These are phyloP conservation scores for Neofusicoccum kwambonambiense DNA, from an alignment of 2,329 filamentous ascomycete species.

Conservation along the genomic window DNA sequence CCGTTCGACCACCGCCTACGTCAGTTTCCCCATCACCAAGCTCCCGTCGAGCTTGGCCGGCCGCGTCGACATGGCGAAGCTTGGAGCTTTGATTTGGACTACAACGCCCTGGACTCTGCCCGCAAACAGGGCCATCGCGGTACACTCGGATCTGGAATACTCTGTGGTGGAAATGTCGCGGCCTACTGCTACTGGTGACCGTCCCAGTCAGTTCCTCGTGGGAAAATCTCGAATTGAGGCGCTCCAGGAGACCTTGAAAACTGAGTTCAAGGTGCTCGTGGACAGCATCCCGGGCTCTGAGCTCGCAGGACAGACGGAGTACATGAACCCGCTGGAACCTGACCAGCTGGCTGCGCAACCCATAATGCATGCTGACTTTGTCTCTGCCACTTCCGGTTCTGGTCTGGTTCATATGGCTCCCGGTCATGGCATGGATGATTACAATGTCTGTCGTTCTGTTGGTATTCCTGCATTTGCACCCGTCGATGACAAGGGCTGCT, in stretches of 20 bases:
- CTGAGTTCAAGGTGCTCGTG: constrained; percentile 49
- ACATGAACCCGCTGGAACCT: constrained; percentile 63
- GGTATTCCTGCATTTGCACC: constrained; percentile 76
- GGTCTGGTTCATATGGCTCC: constrained; percentile 94
- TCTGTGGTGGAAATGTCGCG: constrained; percentile 54
- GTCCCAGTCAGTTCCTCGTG: constrained; percentile 60
- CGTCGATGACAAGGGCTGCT: constrained; percentile 76
- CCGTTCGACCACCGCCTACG: constrained; percentile 69
- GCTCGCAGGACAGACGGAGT: constrained; percentile 55
- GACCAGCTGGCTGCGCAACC: constrained; percentile 58
- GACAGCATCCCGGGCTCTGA: constrained; percentile 62
- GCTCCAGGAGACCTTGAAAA: constrained; percentile 33
- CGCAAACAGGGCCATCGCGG: constrained; percentile 84
- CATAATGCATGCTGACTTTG: constrained; percentile 82
- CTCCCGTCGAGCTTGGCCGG: constrained; percentile 37
- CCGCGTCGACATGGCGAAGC: constrained; percentile 29
- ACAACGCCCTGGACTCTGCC: constrained; percentile 97
- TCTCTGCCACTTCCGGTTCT: constrained; percentile 85
- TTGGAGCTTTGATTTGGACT: constrained; percentile 94
- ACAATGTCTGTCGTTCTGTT: constrained; percentile 71
- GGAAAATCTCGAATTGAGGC: constrained; percentile 68
- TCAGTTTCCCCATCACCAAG: constrained; percentile 70
- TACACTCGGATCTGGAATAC: constrained; percentile 74
- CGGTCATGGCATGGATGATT: constrained; percentile 96
- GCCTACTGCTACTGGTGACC: constrained; percentile 28